Conservation (phyloP, 2,329 filamentous ascomycete genomes). For the Arachnopeziza araneosa region DNA sequence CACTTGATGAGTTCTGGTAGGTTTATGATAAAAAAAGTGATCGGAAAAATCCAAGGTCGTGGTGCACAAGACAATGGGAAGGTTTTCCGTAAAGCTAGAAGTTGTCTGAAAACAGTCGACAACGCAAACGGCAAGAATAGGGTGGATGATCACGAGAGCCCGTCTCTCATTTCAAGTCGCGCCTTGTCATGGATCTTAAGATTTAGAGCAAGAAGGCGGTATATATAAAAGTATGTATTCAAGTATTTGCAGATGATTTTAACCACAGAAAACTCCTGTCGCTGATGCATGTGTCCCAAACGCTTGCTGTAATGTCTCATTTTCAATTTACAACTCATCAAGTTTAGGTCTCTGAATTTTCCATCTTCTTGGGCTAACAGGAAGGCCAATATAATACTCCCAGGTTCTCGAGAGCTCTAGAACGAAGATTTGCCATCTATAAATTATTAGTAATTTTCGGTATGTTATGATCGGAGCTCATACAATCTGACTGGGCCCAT, state of each 20-base stretch:
- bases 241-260: background rate
- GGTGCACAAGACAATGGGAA: no score
- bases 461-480: constrained; percentile 33
- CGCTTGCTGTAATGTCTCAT: background rate
- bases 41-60: no score
- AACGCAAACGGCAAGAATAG: no score
- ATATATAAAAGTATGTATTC: background rate
- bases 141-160: no score
- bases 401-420: constrained; percentile 51
- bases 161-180: no score
- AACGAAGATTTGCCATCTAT: constrained; percentile 45
- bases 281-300: constrained; percentile 8
- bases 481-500: constrained; percentile 63
- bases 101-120: no score
- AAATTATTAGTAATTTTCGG: constrained; percentile 11
- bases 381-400: constrained; percentile 58
- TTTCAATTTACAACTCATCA: constrained; percentile 36
- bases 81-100: no score
- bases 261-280: constrained; percentile 3
- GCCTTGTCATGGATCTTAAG: no score
- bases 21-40: no score
- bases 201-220: background rate
- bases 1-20: no score
- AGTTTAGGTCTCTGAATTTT: constrained; percentile 26
- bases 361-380: constrained; percentile 52